Base-by-base conservation (phyloP, 345 rosid species). In the Anastatica hierochuntica region DNA sequence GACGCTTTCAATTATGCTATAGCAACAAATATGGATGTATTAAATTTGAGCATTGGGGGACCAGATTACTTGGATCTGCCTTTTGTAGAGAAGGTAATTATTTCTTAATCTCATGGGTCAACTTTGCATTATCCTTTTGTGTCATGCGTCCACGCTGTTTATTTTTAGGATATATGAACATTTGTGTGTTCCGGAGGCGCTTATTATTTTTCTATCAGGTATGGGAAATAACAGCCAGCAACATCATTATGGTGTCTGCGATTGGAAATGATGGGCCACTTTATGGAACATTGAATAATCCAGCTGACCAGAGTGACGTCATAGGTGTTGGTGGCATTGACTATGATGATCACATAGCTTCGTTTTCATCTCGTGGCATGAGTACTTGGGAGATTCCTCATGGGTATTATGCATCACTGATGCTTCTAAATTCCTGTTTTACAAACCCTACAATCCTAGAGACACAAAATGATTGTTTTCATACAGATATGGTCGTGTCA, bases 351-450 rank as follows among this genome's bases (percentile, higher is more conserved):
- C 95, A 90, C 68, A 90, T 90, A 66, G 98, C 98, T 36, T 81
- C 98, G 49, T 90, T 90, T 73, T 90, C 98, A 37, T 88, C 98
- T 10, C 98, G 96, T 58, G 98, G 98, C 72, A 92, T 92, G 98
- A 92, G 96, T 81, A 88, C 98, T 54, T 92, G 96, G 98, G 98
- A 92, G 77, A 71, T 92, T 72, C 98, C 98, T 58, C 98, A 88
- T 66, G 98, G 98, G 98, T 92, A 81, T 45, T n/a, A n/a, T 49
- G 24, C 37, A 63, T 58, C 30, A 1, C 16, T 51, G 42, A 13
- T 49, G 60, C 42, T 47, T 49, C 11, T 19, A 10, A 43, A 56
- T 44, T 38, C 41, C 15, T 8, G 14, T 20, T 50, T 44, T n/a
- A n/a, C n/a, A n/a, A n/a, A n/a, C n/a, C n/a, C n/a, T 43, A 37